phyloP scores from a whole-genome alignment of 345 rosid genomes.

The Eucalyptus cloeziana region DNA sequence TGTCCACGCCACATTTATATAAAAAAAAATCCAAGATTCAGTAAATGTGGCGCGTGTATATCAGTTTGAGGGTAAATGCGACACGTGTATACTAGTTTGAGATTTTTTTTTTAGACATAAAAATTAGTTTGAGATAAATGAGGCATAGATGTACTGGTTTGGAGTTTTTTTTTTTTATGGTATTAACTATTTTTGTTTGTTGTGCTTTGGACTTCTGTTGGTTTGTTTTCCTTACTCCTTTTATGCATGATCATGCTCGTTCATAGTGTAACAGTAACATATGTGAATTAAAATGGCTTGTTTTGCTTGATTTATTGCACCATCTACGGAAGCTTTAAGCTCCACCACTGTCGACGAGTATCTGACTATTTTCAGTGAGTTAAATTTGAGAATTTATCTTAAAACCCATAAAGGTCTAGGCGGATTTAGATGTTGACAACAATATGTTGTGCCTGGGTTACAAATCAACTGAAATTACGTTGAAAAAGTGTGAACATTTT shows the following conservation, averaged over 20 bases:
- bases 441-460: not conserved
- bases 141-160: fast-evolving
- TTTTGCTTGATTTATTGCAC: not conserved
- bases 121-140: not conserved
- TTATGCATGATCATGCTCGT: not conserved
- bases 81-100: not conserved
- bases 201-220: not conserved
- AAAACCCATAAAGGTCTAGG: not conserved
- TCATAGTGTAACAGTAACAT: not conserved
- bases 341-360: not conserved
- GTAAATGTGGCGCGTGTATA: not conserved
- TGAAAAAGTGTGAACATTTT: not conserved
- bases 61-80: not conserved
- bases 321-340: not conserved
- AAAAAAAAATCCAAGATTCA: not conserved
- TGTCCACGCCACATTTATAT: not conserved
- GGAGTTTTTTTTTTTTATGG: not conserved
- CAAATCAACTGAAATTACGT: not conserved
- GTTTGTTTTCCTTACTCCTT: not conserved
- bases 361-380: not conserved
- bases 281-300: not conserved
- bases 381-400: not conserved
- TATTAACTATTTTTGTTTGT: not conserved
- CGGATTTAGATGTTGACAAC: not conserved
- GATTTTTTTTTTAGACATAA: not conserved